Evolutionary conservation across 345 rosid species (phyloP).

Genomic region (Cardiospermum halicacabum): DNA sequence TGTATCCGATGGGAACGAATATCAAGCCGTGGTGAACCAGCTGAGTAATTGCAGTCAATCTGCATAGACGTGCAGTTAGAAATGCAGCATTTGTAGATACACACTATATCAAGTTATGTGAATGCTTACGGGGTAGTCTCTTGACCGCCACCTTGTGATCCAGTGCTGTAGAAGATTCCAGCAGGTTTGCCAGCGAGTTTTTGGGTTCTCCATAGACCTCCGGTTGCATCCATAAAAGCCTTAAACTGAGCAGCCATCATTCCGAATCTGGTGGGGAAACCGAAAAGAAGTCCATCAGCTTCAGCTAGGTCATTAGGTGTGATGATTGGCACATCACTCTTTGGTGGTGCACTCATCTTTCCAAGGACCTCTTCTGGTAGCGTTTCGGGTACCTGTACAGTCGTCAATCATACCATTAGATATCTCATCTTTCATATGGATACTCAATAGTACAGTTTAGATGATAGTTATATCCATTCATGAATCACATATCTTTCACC

Average conservation of each 20-base stretch:
- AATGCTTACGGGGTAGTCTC: constrained; percentile 85
- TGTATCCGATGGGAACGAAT: constrained; percentile 66
- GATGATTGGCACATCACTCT: constrained; percentile 50
- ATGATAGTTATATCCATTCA: no score
- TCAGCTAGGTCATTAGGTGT: constrained; percentile 49
- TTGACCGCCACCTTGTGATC: constrained; percentile 78
- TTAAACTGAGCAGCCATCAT: constrained; percentile 82
- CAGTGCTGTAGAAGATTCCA: constrained; percentile 70
- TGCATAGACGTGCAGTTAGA: constrained; percentile 16
- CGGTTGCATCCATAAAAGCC: constrained; percentile 68
- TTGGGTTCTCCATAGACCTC: constrained; percentile 63
- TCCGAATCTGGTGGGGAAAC: constrained; percentile 73
- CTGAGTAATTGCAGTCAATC: constrained; percentile 70
- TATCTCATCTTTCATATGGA: not conserved
- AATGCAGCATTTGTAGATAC: not conserved
- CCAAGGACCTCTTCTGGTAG: constrained; percentile 57
- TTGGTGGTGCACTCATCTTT: constrained; percentile 65
- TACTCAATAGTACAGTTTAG: no score
- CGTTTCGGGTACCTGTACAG: constrained; percentile 56
- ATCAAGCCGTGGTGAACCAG: constrained; percentile 73
- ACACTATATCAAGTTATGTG: no score
- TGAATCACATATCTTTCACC: no score
- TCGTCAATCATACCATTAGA: not conserved
- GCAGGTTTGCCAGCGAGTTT: constrained; percentile 72
- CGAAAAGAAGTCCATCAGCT: constrained; percentile 61